Evolutionary conservation across 208 protist species (phyloP).

Genomic region (Acanthamoeba divionensis): DNA sequence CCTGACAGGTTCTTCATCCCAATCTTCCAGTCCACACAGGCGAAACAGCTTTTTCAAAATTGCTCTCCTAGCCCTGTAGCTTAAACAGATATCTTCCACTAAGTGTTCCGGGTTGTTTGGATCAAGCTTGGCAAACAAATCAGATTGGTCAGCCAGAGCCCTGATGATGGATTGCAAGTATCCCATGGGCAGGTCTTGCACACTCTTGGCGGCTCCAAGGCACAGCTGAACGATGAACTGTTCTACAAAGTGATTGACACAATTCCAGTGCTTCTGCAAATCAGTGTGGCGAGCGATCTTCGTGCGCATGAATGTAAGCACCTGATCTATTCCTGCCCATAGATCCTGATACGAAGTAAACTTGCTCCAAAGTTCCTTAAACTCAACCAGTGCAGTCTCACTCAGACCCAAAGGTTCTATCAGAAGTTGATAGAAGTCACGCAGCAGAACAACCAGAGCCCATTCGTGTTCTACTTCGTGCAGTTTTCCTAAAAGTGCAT

Average conservation of each 20-base stretch:
- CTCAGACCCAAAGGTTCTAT: not conserved
- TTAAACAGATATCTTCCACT: not conserved
- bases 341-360: not conserved
- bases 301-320: no score
- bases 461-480: not conserved
- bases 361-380: not conserved
- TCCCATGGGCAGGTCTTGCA: no score
- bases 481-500: not conserved
- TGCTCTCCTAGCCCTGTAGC: not conserved
- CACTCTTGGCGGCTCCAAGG: no score
- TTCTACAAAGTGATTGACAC: no score
- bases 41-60: not conserved
- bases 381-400: not conserved
- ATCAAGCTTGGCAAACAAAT: not conserved
- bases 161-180: no score
- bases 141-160: no score
- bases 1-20: not conserved
- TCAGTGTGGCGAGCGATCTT: no score
- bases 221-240: no score
- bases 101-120: not conserved
- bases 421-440: not conserved
- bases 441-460: not conserved
- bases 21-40: not conserved
- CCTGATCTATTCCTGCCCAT: no score
- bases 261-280: no score